A percentile compares a stretch with the other conserved stretches of the same genome.
phyloP scores from a whole-genome alignment of 2,329 filamentous ascomycete species.

The Colletotrichum gloeosporioides region DNA sequence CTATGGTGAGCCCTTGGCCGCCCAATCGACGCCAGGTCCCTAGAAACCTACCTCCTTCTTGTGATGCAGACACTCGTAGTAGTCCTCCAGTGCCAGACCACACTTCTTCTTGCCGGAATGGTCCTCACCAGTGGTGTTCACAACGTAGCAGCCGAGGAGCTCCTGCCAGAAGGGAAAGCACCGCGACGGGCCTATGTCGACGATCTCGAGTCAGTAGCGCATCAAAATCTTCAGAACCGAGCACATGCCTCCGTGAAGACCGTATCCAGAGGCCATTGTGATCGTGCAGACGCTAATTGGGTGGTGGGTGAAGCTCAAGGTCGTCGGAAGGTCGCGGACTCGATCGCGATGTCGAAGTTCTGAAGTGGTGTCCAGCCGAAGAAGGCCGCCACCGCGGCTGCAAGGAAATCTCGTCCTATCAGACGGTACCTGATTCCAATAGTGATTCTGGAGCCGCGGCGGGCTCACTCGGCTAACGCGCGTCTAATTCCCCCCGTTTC shows the following conservation, averaged over 20 bases:
- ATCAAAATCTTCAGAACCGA: not conserved
- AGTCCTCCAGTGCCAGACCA: conserved; percentile 84
- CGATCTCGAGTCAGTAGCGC: conserved; percentile 24
- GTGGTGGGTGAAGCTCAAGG: conserved; percentile 18
- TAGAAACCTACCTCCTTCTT: conserved; percentile 86
- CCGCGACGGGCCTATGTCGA: conserved; percentile 63
- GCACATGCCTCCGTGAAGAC: conserved; percentile 75
- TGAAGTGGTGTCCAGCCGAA: not conserved
- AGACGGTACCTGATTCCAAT: conserved; percentile 9
- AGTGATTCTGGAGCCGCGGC: not conserved
- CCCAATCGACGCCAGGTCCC: not conserved
- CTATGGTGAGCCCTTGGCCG: not conserved
- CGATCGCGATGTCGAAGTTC: not conserved
- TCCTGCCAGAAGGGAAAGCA: conserved; percentile 99
- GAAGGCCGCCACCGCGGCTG: conserved; percentile 2
- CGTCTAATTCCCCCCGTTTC: not conserved
- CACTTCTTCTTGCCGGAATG: conserved; percentile 88
- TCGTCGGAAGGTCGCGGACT: not conserved
- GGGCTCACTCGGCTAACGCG: conserved; percentile 4
- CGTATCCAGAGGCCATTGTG: conserved; percentile 82
- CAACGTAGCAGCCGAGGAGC: conserved; percentile 95
- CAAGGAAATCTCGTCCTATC: conserved; percentile 9
- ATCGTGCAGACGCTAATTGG: conserved; percentile 30
- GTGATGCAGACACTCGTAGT: conserved; percentile 98
- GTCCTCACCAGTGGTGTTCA: conserved; percentile 84